Percentiles rank a stretch among this genome's conserved stretches.
These are phyloP conservation scores for Exophiala viscosa DNA, from an alignment of 2,329 filamentous ascomycete genomes.

Conservation along the genomic window DNA sequence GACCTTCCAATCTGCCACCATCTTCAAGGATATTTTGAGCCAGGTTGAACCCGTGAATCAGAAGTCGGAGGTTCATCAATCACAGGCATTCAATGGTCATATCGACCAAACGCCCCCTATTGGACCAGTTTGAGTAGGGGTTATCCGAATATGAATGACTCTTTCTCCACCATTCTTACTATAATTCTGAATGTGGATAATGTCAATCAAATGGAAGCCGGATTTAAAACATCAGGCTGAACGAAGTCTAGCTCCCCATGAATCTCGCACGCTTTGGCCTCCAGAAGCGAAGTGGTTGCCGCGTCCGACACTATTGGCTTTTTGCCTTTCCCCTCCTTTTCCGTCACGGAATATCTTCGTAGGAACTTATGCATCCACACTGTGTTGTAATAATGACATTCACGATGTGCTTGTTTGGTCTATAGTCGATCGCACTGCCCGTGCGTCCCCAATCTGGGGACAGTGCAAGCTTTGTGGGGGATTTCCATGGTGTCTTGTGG, in stretches of 20 bases:
- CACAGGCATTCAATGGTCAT: constrained; percentile 14
- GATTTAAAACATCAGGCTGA: no score
- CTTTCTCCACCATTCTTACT: background rate
- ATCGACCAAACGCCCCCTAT: constrained; percentile 8
- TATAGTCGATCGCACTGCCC: background rate
- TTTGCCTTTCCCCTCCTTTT: background rate
- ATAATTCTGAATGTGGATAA: background rate
- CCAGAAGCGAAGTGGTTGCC: background rate
- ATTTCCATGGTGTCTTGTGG: background rate
- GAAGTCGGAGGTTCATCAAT: constrained; percentile 8
- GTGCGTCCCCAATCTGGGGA: background rate
- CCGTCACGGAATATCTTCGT: background rate
- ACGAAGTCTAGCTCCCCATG: no score
- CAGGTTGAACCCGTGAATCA: background rate
- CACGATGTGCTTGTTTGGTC: background rate
- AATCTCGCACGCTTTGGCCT: background rate
- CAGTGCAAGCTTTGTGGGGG: background rate
- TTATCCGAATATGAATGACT: background rate
- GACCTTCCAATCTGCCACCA: background rate
- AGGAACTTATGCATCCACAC: background rate
- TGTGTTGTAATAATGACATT: background rate
- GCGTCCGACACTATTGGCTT: background rate
- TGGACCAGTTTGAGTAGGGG: background rate
- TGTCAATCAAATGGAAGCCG: background rate
- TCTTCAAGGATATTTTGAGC: constrained; percentile 4